Evolutionary conservation across 1,139 yeast species (phyloP).

Genomic region (Diutina siamensis): DNA sequence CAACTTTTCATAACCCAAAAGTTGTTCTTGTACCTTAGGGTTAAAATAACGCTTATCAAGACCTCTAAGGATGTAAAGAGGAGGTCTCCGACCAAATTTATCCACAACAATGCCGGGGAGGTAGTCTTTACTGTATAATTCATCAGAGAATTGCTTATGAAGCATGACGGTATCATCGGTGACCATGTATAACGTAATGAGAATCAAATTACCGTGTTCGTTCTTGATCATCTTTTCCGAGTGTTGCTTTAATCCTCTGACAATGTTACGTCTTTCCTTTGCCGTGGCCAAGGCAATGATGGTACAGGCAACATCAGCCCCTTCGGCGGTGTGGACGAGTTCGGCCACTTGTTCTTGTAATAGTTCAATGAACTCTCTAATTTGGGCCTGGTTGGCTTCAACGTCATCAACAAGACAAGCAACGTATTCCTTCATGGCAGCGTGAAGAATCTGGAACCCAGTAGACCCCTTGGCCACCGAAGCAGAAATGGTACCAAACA

Average conservation of each 20-base stretch:
- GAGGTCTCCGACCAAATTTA: conserved; percentile 82
- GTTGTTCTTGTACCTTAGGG: conserved; percentile 51
- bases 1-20: conserved; percentile 48
- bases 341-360: conserved; percentile 87
- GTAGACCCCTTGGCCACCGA: conserved; percentile 93
- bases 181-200: conserved; percentile 69
- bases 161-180: conserved; percentile 90
- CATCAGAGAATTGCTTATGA: conserved; percentile 56
- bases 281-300: conserved; percentile 78
- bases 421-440: conserved; percentile 86
- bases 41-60: conserved; percentile 76
- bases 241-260: conserved; percentile 65
- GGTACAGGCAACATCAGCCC: conserved; percentile 83
- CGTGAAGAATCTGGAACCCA: conserved; percentile 92
- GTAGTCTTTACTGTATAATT: conserved; percentile 41
- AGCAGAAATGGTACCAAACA: conserved; percentile 75
- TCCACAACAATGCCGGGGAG: conserved; percentile 52
- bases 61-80: conserved; percentile 70
- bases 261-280: conserved; percentile 76
- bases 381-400: conserved; percentile 43
- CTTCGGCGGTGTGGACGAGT: conserved; percentile 90
- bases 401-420: conserved; percentile 47
- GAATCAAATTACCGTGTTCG: conserved; percentile 76
- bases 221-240: conserved; percentile 64
- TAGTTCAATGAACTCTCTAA: conserved; percentile 73